A percentile compares a stretch with the other conserved stretches of the same genome.
These are phyloP conservation scores for Trichoderma erinaceum DNA, from an alignment of 495 filamentous ascomycete genomes.

Conservation along the genomic window DNA sequence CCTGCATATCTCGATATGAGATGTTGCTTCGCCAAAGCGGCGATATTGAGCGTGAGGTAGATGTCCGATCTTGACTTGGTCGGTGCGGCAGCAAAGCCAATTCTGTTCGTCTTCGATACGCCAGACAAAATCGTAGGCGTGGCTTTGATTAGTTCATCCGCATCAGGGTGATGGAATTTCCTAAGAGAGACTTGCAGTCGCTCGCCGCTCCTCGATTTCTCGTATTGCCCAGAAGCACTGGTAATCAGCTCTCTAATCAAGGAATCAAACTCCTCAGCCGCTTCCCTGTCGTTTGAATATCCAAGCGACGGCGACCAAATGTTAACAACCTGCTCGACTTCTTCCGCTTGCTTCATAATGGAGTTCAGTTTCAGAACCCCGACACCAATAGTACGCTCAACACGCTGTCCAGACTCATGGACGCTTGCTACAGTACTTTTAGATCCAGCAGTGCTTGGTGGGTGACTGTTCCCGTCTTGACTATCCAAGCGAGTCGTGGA, in stretches of 20 bases:
- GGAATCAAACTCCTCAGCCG: slow-evolving; percentile 65
- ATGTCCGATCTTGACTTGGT: slow-evolving; percentile 86
- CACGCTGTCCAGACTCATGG: slow-evolving; percentile 19
- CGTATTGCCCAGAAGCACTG: slow-evolving; percentile 64
- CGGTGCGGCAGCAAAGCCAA: slow-evolving; percentile 92
- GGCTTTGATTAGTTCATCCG: slow-evolving; percentile 69
- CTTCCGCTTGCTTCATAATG: slow-evolving; percentile 67
- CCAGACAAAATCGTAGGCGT: slow-evolving; percentile 85
- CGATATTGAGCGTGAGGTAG: slow-evolving; percentile 77
- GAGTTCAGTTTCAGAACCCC: slow-evolving; percentile 75
- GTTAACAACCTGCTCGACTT: slow-evolving; percentile 68
- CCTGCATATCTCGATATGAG: slow-evolving; percentile 72
- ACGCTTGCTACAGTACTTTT: slow-evolving; percentile 20
- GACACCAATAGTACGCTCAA: slow-evolving; percentile 65
- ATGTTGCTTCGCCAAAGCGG: slow-evolving; percentile 67
- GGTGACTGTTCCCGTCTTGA: slow-evolving; percentile 35
- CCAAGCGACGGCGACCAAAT: slow-evolving; percentile 60
- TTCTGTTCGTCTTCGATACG: slow-evolving; percentile 71
- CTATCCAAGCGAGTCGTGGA: slow-evolving; percentile 30
- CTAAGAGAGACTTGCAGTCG: slow-evolving; percentile 69
- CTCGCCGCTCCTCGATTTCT: slow-evolving; percentile 62
- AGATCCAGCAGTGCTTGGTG: slow-evolving; percentile 52
- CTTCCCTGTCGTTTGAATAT: slow-evolving; percentile 45
- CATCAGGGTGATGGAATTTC: slow-evolving; percentile 67
- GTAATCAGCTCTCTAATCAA: slow-evolving; percentile 68